Evolutionary conservation across 2,329 filamentous ascomycete genomes (phyloP).

Genomic region (Graphilbum sp.): DNA sequence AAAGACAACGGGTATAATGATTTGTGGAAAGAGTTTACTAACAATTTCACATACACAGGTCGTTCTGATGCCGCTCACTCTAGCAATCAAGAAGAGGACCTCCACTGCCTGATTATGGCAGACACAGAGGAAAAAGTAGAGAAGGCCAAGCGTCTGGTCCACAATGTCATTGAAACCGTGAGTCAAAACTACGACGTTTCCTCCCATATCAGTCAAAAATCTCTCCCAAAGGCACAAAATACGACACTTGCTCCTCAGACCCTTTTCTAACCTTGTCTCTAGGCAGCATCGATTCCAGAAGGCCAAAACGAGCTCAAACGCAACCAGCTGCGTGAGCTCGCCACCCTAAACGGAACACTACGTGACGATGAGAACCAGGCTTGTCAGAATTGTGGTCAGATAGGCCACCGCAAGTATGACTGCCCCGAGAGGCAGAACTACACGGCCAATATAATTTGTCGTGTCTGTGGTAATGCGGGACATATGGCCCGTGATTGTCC

Average conservation of each 20-base stretch:
- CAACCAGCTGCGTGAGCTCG: conserved; percentile 94
- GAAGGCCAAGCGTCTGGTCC: conserved; percentile 95
- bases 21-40: too few species aligned
- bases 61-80: conserved; percentile 97
- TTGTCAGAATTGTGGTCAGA: conserved; percentile 98
- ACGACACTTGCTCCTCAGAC: too few species aligned
- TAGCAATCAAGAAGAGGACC: conserved; percentile 98
- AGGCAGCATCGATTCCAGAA: conserved; percentile 97
- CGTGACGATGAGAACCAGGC: conserved; percentile 99
- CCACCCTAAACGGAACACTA: conserved; percentile 93
- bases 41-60: conserved; percentile 25
- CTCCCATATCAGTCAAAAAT: too few species aligned
- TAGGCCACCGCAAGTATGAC: conserved; percentile 96
- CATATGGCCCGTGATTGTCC: conserved; percentile 98
- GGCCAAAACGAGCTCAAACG: conserved; percentile 98
- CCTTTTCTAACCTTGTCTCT: background rate
- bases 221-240: too few species aligned
- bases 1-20: too few species aligned
- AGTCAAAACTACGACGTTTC: conserved; percentile 20
- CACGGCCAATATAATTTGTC: conserved; percentile 98
- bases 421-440: conserved; percentile 96
- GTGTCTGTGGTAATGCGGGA: conserved; percentile 91
- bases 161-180: conserved; percentile 97
- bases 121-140: conserved; percentile 99
- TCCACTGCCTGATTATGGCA: conserved; percentile 98